Conservation (phyloP, 1,284 basidiomycete genomes). For the Anthracocystis panici-leucophaei region DNA sequence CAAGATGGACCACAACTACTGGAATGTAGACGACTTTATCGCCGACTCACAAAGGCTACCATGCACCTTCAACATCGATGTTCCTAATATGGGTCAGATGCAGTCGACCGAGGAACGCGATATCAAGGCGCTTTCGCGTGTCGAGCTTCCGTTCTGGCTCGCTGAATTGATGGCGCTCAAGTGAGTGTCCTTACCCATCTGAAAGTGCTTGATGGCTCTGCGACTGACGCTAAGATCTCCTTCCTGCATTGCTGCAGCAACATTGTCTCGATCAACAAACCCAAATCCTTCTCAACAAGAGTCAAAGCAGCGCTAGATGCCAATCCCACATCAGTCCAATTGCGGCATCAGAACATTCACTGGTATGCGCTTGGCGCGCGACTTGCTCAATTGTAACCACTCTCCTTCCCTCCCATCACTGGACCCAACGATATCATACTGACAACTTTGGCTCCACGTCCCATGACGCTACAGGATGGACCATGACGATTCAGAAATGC, state of each 20-base stretch:
- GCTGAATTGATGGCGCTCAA: constrained; percentile 65
- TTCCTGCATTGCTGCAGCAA: constrained; percentile 30
- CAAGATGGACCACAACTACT: constrained; percentile 65
- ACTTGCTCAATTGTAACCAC: constrained; percentile 57
- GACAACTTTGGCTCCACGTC: neutral
- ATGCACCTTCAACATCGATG: constrained; percentile 63
- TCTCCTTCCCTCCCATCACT: neutral
- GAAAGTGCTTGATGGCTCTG: neutral
- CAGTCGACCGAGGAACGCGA: constrained; percentile 56
- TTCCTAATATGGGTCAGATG: constrained; percentile 66
- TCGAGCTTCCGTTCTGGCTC: constrained; percentile 68
- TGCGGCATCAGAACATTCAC: constrained; percentile 57
- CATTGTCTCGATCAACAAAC: constrained; percentile 62
- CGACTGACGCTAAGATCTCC: neutral
- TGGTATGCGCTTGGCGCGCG: constrained; percentile 67
- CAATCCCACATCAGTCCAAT: constrained; percentile 56
- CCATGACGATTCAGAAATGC: constrained; percentile 52
- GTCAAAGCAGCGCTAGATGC: constrained; percentile 66
- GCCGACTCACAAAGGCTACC: constrained; percentile 62
- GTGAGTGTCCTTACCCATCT: constrained; percentile 29
- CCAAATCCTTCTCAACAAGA: constrained; percentile 57
- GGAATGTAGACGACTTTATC: constrained; percentile 63
- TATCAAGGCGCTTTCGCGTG: constrained; percentile 57
- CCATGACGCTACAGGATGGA: constrained; percentile 44
- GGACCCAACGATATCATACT: too few relatives aligned